These are phyloP conservation scores for Platanus orientalis DNA, from an alignment of 164 flowering plant species.

Conservation along the genomic window DNA sequence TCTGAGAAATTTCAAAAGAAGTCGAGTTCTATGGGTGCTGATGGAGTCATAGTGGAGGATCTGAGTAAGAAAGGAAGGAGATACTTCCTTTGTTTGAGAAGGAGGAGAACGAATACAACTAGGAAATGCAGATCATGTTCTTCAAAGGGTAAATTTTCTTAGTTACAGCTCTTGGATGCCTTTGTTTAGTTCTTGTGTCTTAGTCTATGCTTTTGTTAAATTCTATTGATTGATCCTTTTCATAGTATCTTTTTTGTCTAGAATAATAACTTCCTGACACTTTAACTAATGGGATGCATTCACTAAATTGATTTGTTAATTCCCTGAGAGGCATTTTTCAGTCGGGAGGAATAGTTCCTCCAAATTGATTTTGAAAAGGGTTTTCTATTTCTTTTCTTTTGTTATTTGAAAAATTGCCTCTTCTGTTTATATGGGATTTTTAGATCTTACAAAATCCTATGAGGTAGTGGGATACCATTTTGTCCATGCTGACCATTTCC, in stretches of 20 bases:
- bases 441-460: no score
- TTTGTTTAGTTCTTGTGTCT: neutral
- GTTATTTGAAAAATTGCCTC: no score
- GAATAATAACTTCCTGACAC: no score
- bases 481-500: no score
- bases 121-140: conserved; percentile 32
- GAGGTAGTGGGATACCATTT: no score
- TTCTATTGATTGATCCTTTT: neutral
- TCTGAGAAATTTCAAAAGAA: conserved; percentile 13
- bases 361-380: no score
- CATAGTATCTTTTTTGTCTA: neutral
- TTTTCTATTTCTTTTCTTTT: no score
- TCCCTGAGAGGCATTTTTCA: no score
- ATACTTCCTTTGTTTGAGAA: conserved; percentile 47
- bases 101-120: conserved; percentile 36
- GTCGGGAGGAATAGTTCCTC: no score
- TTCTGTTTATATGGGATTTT: no score
- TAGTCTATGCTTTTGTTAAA: neutral
- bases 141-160: conserved; percentile 30
- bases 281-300: no score
- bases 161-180: neutral
- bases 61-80: conserved; percentile 22
- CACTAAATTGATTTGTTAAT: no score
- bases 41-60: conserved; percentile 11
- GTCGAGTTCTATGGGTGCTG: neutral